Conservation (phyloP, 257 asterid genomes). For the Nicotiana knightiana region DNA sequence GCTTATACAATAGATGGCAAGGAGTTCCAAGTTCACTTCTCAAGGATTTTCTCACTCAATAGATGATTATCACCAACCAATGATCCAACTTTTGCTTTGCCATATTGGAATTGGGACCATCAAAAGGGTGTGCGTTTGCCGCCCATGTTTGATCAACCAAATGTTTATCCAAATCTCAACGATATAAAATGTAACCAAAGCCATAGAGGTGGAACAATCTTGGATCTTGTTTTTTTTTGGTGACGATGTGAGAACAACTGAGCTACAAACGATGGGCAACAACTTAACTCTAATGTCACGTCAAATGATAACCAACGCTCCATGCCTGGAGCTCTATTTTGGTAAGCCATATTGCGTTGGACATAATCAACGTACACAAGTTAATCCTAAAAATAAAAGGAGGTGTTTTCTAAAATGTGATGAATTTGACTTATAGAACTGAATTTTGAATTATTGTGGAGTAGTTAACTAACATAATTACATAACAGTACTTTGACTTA, state of each 20-base stretch:
- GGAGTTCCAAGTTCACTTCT: conserved; percentile 1
- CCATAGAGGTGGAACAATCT: neutral
- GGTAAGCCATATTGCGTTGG: conserved; percentile 12
- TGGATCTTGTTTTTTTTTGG: conserved; percentile 1
- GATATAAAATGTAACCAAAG: conserved; percentile 11
- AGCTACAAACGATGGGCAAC: neutral
- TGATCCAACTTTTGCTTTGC: conserved; percentile 17
- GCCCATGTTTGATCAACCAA: neutral
- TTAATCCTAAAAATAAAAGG: no score
- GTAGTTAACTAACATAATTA: no score
- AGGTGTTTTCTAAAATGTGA: no score
- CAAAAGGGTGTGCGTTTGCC: conserved; percentile 16
- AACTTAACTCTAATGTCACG: conserved; percentile 17
- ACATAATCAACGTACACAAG: no score
- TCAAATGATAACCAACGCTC: conserved; percentile 9
- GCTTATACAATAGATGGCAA: conserved; percentile 7
- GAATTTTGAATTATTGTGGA: no score
- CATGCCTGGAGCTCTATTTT: neutral
- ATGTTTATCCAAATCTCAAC: neutral
- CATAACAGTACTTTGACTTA: no score
- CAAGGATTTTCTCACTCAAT: neutral
- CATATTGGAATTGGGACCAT: conserved; percentile 23
- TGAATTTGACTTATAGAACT: no score
- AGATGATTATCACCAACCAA: conserved; percentile 19
- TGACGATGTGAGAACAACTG: neutral